Conservation (phyloP, 176 grass and related monocot genomes). For the Raddia distichophylla region DNA sequence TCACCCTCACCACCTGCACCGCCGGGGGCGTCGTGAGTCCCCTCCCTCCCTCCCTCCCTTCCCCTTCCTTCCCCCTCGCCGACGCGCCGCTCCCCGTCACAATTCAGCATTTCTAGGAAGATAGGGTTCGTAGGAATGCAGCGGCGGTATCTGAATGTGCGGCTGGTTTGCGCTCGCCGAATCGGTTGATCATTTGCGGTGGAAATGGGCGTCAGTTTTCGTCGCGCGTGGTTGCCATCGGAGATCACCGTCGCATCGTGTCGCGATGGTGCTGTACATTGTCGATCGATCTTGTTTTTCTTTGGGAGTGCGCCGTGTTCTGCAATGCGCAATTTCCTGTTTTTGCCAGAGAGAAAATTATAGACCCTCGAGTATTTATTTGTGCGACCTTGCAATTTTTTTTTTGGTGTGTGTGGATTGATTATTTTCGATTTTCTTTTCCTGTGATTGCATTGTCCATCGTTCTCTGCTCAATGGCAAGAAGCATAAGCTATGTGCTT, state of each 20-base stretch:
- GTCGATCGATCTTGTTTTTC: neutral
- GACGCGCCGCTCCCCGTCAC: neutral
- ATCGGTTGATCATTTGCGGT: neutral
- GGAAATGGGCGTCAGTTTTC: neutral
- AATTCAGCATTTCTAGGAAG: neutral
- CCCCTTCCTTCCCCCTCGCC: neutral
- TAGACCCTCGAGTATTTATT: neutral
- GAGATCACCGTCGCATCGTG: neutral
- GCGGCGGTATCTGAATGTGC: neutral
- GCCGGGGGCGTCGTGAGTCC: slow-evolving; percentile 71
- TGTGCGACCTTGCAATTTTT: neutral
- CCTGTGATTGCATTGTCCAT: neutral
- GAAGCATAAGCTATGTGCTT: neutral
- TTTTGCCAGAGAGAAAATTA: neutral
- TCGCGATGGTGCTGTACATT: neutral
- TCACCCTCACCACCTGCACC: slow-evolving; percentile 70
- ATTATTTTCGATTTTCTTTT: neutral
- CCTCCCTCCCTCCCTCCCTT: neutral
- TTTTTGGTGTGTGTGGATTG: neutral
- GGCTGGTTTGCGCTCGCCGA: neutral
- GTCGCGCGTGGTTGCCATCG: neutral
- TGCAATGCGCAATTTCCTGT: neutral
- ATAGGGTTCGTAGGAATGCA: neutral
- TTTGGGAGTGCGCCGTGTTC: neutral
- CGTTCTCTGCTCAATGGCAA: neutral